Base-by-base conservation (phyloP, 306 rosid species). In the Carpinus viminea region DNA sequence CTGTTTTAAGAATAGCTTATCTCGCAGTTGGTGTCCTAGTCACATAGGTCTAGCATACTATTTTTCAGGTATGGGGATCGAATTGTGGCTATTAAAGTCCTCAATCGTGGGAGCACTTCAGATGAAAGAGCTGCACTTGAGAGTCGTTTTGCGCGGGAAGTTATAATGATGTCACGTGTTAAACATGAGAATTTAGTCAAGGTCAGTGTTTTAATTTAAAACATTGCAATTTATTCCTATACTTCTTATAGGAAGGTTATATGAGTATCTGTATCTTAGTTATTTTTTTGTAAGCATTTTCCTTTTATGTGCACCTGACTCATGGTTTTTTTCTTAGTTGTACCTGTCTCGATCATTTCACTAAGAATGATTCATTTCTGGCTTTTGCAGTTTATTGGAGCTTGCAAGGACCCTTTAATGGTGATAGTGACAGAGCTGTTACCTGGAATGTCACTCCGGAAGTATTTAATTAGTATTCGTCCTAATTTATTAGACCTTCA, bases 391-490 rank as follows among this genome's bases (percentile, higher is more conserved):
- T 95, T 95, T 79, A 86, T 95, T 65, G 99, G 99, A 90, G 98
- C 98, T 18, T 95, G 99, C 80, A 93, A 95, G 84, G 99, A 90
- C 83, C 99, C 96, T 64, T 81, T 95, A 68, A 95, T 95, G 99
- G 99, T 95, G 85, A 91, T 95, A 78, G 98, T 95, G 24, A 95
- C 99, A 15, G 99, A 95, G 84, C 85, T 95, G 48, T 89, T 95
- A 76, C 99, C 99, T 2, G 99, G 97, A 74, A 95, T 95, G 99
- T 95, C 99, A 20, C 86, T 95, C 43, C 89, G 99, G 76, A 95
- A 91, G 72, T 93, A 91, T 73, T 82, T 95, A 72, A 74, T 43
- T 18, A 85, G 85, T 73, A 79, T 93, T 83, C 98, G 99, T 59
- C 97, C 97, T 12, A 43, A 83, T 10, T 86, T 41, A 52, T 75